Conservation (phyloP, 2,329 filamentous ascomycete genomes). For the Mycosphaerelloides madeirae region DNA sequence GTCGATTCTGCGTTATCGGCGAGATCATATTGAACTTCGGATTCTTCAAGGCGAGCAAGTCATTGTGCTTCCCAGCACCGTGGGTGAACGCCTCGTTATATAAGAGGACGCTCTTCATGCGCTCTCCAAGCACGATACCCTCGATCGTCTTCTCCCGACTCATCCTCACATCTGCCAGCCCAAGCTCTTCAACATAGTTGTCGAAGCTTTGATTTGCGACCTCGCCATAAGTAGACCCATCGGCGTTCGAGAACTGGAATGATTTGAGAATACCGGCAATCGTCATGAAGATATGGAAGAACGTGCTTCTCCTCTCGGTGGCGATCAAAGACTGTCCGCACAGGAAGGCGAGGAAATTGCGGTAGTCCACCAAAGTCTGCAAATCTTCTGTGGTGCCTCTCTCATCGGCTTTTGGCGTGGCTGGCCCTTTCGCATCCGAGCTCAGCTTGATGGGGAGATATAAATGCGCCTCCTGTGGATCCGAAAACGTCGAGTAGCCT, state of each 20-base stretch:
- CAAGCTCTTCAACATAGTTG: slow-evolving; percentile 71
- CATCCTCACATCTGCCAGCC: slow-evolving; percentile 70
- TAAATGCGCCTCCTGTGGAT: slow-evolving; percentile 51
- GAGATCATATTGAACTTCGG: slow-evolving; percentile 68
- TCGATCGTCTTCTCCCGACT: slow-evolving; percentile 88
- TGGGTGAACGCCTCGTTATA: slow-evolving; percentile 93
- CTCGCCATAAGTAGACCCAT: slow-evolving; percentile 61
- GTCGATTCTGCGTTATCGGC: slow-evolving; percentile 65
- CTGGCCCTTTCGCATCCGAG: slow-evolving; percentile 39
- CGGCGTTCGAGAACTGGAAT: slow-evolving; percentile 58
- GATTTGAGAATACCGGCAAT: slow-evolving; percentile 54
- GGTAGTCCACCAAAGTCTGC: slow-evolving; percentile 53
- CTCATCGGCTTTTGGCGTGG: slow-evolving; percentile 16
- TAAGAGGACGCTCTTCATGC: slow-evolving; percentile 72
- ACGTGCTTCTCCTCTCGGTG: slow-evolving; percentile 49
- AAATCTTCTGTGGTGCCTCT: slow-evolving; percentile 45
- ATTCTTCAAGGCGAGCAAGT: slow-evolving; percentile 64
- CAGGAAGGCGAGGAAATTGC: slow-evolving; percentile 61
- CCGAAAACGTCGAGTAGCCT: slow-evolving; percentile 44
- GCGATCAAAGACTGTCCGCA: slow-evolving; percentile 58
- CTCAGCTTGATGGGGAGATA: slow-evolving; percentile 56
- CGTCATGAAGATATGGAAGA: slow-evolving; percentile 59
- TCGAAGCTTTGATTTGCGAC: slow-evolving; percentile 61
- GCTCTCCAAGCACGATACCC: slow-evolving; percentile 81
- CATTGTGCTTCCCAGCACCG: slow-evolving; percentile 76